phyloP scores from a whole-genome alignment of 2,329 filamentous ascomycete genomes.

The Microcyclospora tardicrescens region DNA sequence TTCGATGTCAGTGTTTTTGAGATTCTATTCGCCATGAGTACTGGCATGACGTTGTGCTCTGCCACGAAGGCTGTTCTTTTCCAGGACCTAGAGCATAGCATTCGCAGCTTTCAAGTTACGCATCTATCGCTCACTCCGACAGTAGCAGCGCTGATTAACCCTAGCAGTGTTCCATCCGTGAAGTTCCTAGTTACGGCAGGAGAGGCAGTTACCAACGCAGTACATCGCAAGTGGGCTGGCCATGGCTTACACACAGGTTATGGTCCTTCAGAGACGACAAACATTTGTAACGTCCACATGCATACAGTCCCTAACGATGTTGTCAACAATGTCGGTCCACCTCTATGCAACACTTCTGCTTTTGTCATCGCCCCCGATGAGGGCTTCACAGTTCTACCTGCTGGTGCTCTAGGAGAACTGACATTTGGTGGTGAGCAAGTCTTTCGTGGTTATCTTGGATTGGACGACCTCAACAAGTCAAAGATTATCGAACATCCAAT shows the following conservation, averaged over 20 bases:
- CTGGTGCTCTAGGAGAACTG: slow-evolving; percentile 66
- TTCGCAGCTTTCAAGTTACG: slow-evolving; percentile 52
- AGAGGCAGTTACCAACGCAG: slow-evolving; percentile 61
- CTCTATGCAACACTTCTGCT: slow-evolving; percentile 62
- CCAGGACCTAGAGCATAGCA: slow-evolving; percentile 54
- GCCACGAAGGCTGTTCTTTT: slow-evolving; percentile 63
- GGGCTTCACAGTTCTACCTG: slow-evolving; percentile 44
- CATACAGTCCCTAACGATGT: slow-evolving; percentile 45
- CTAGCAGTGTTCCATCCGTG: slow-evolving; percentile 55
- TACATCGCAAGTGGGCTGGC: slow-evolving; percentile 56
- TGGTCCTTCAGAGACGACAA: slow-evolving; percentile 74
- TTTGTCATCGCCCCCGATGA: slow-evolving; percentile 44
- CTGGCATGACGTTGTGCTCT: slow-evolving; percentile 66
- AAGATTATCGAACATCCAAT: slow-evolving; percentile 57
- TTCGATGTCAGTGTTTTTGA: slow-evolving; percentile 86
- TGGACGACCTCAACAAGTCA: slow-evolving; percentile 45
- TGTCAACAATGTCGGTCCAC: slow-evolving; percentile 63
- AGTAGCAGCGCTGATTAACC: slow-evolving; percentile 62
- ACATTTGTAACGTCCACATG: slow-evolving; percentile 65
- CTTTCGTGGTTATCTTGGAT: slow-evolving; percentile 57
- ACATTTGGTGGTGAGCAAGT: slow-evolving; percentile 82
- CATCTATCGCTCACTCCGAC: slow-evolving; percentile 80
- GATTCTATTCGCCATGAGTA: slow-evolving; percentile 72
- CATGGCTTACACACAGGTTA: slow-evolving; percentile 66
- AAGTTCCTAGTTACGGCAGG: slow-evolving; percentile 69